Evolutionary conservation across 2,329 filamentous ascomycete species (phyloP).

Genomic region (Graphiopsis chlorocephala): DNA sequence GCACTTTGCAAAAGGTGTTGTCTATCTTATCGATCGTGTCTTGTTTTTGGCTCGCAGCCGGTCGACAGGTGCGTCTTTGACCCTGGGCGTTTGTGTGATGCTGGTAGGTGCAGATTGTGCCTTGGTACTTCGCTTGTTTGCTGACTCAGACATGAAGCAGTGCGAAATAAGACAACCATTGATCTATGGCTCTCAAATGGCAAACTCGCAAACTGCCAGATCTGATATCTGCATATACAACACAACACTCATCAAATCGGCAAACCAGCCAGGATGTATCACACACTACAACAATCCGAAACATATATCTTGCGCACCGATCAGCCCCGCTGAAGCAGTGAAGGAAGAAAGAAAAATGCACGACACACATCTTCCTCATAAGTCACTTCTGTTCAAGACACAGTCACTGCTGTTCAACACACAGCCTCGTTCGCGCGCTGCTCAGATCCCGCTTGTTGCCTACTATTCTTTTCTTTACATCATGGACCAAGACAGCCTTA

Average conservation of each 20-base stretch:
- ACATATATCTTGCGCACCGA: background rate
- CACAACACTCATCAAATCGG: background rate
- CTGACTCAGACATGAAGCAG: background rate
- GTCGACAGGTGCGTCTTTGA: background rate
- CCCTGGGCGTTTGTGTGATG: background rate
- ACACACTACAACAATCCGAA: background rate
- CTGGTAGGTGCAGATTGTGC: too few relatives aligned
- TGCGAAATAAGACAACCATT: background rate
- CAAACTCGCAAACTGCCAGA: background rate
- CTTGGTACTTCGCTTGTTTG: background rate
- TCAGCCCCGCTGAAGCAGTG: background rate
- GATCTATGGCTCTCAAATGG: background rate
- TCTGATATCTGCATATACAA: background rate
- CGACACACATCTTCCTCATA: background rate
- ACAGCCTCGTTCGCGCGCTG: background rate
- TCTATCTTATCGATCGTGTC: too few relatives aligned
- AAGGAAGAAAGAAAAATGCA: background rate
- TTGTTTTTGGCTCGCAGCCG: too few relatives aligned
- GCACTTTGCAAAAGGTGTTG: background rate
- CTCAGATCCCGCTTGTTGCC: background rate
- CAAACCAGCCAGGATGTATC: background rate
- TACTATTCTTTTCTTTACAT: background rate
- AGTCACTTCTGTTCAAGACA: background rate
- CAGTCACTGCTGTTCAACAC: background rate
- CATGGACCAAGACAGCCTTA: background rate